Conservation (phyloP, 2,329 filamentous ascomycete species). For the Aspergillus niger region DNA sequence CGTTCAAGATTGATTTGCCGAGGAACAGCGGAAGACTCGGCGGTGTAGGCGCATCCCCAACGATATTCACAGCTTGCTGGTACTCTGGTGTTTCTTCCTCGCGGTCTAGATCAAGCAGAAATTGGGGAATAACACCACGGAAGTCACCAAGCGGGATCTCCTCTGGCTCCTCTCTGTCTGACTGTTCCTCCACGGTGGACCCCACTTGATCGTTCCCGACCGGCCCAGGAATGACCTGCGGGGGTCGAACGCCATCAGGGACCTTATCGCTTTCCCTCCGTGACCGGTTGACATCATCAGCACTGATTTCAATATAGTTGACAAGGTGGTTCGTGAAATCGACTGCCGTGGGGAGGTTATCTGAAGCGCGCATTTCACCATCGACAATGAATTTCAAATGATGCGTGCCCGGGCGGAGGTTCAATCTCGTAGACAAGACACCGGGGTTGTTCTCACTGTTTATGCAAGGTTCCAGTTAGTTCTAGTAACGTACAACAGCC, state of each 20-base stretch:
- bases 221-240: slow-evolving; percentile 46
- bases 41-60: slow-evolving; percentile 77
- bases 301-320: slow-evolving; percentile 94
- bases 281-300: slow-evolving; percentile 62
- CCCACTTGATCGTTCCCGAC: slow-evolving; percentile 34
- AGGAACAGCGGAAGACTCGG: slow-evolving; percentile 87
- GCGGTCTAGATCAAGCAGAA: slow-evolving; percentile 80
- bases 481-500: slow-evolving; percentile 9
- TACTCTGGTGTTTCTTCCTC: slow-evolving; percentile 76
- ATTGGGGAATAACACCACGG: slow-evolving; percentile 74
- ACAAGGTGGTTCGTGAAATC: slow-evolving; percentile 98
- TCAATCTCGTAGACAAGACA: slow-evolving; percentile 74
- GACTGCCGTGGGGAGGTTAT: slow-evolving; percentile 86
- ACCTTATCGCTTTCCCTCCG: slow-evolving; percentile 40
- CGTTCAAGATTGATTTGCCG: slow-evolving; percentile 92
- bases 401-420: slow-evolving; percentile 88
- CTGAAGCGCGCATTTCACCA: slow-evolving; percentile 86
- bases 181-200: slow-evolving; percentile 46
- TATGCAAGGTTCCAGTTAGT: slow-evolving; percentile 16
- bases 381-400: slow-evolving; percentile 97
- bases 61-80: slow-evolving; percentile 71
- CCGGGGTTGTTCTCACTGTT: slow-evolving; percentile 51
- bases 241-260: slow-evolving; percentile 44
- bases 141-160: slow-evolving; percentile 64
- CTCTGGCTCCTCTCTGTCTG: slow-evolving; percentile 51